These are phyloP conservation scores for Solanum hybrid DNA, from an alignment of 305 asterid species.

Conservation along the genomic window DNA sequence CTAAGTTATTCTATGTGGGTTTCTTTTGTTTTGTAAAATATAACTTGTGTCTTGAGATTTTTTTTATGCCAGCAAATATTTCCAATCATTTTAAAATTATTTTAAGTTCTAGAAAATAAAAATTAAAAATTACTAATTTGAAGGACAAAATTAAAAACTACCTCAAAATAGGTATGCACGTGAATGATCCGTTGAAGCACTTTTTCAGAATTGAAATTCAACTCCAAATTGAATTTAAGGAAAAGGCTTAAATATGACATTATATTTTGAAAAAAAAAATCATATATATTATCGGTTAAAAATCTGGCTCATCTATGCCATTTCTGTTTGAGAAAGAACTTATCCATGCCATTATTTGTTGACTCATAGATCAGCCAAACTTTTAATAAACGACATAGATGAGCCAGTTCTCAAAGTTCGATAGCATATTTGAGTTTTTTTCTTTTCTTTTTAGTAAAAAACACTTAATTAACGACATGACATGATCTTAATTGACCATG, in stretches of 20 bases:
- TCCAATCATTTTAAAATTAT: not conserved
- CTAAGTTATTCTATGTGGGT: not conserved
- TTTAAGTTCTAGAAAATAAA: not conserved
- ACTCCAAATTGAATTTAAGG: not conserved
- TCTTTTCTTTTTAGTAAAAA: rapidly evolving
- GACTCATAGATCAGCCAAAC: not conserved
- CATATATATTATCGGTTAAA: too few species aligned
- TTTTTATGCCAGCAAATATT: not conserved
- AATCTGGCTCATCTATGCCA: rapidly evolving
- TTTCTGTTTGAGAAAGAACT: rapidly evolving
- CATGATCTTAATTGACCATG: not conserved
- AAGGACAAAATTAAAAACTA: not conserved
- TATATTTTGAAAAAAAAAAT: too few species aligned
- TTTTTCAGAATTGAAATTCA: not conserved
- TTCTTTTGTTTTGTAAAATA: not conserved
- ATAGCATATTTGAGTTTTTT: too few species aligned
- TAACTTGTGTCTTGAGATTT: not conserved
- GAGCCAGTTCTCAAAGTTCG: not conserved
- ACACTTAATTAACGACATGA: not conserved
- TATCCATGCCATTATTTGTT: not conserved
- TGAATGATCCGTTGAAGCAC: not conserved
- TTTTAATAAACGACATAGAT: too few species aligned
- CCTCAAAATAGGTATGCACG: not conserved
- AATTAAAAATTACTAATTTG: too few species aligned
- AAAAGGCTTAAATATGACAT: rapidly evolving